A percentile compares a stretch with the other conserved stretches of the same genome.
Conservation (phyloP, 2,329 filamentous ascomycete species). For the Botryotinia calthae region DNA sequence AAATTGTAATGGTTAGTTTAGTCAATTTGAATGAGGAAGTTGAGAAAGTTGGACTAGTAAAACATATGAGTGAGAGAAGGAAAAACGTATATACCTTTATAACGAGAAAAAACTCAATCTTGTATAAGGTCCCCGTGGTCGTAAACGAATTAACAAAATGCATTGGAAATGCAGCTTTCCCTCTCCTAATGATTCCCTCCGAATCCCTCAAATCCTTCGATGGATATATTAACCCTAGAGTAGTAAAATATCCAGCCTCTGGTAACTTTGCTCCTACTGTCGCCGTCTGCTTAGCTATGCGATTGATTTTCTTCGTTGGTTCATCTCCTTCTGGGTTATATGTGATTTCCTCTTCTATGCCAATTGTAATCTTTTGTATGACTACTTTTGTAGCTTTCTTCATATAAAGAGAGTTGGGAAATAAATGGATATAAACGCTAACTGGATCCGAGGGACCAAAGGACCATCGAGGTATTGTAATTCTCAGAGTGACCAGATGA, state of each 20-base stretch:
- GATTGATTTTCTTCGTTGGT: conserved; percentile 84
- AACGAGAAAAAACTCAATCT: conserved; percentile 94
- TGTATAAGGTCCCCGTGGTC: conserved; percentile 90
- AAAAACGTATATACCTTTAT: conserved; percentile 68
- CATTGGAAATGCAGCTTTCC: conserved; percentile 82
- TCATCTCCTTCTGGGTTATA: conserved; percentile 98
- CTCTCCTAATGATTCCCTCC: conserved; percentile 82
- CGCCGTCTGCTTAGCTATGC: conserved; percentile 79
- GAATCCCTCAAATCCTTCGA: conserved; percentile 82
- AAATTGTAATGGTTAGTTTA: conserved; percentile 23
- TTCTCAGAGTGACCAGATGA: conserved; percentile 86
- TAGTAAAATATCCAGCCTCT: conserved; percentile 88
- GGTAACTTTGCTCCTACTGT: conserved; percentile 79
- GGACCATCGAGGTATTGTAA: conserved; percentile 91
- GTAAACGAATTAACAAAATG: conserved; percentile 91
- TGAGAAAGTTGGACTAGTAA: background rate
- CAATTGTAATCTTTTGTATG: conserved; percentile 89
- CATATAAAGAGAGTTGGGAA: conserved; percentile 88
- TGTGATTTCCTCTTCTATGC: conserved; percentile 97
- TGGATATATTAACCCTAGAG: conserved; percentile 86
- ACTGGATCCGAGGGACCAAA: conserved; percentile 95
- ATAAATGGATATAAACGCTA: conserved; percentile 90
- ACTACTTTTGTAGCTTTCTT: conserved; percentile 87
- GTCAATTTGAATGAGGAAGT: background rate
- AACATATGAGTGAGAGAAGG: background rate